Percentiles rank a stretch among this genome's conserved stretches.
Conservation (phyloP, 2,329 filamentous ascomycete genomes). For the Cryphonectria parasitica region DNA sequence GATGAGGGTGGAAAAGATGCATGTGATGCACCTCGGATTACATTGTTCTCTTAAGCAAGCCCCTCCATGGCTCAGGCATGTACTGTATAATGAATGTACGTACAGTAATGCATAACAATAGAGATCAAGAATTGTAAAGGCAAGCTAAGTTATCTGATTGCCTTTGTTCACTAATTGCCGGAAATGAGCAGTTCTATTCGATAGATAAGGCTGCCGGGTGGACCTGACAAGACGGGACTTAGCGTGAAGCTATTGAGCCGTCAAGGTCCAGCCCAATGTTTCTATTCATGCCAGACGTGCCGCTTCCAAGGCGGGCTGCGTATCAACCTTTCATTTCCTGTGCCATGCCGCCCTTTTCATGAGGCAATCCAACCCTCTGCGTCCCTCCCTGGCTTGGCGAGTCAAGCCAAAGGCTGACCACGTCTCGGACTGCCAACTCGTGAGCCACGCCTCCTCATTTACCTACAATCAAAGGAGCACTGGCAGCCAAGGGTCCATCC, state of each 20-base stretch:
- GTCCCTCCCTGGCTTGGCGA: too few relatives aligned
- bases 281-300: background rate
- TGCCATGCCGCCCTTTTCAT: background rate
- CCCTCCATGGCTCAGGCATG: too few relatives aligned
- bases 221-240: background rate
- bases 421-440: too few relatives aligned
- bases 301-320: background rate
- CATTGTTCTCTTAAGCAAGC: too few relatives aligned
- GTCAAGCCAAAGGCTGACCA: background rate
- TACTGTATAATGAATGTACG: too few relatives aligned
- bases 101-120: too few relatives aligned
- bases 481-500: background rate
- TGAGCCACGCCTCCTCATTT: background rate
- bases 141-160: background rate
- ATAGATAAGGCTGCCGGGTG: constrained; percentile 6
- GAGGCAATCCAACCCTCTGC: background rate
- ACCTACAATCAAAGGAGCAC: too few relatives aligned
- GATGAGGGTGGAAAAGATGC: too few relatives aligned
- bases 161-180: background rate
- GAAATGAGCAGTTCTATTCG: background rate
- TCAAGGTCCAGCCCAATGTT: background rate
- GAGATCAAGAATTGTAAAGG: background rate
- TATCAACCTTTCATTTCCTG: constrained; percentile 1
- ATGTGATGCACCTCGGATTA: too few relatives aligned
- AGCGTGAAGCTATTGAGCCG: constrained; percentile 7